These are phyloP conservation scores for Arthrobotrys megalospora DNA, from an alignment of 2,329 filamentous ascomycete genomes.

Conservation along the genomic window DNA sequence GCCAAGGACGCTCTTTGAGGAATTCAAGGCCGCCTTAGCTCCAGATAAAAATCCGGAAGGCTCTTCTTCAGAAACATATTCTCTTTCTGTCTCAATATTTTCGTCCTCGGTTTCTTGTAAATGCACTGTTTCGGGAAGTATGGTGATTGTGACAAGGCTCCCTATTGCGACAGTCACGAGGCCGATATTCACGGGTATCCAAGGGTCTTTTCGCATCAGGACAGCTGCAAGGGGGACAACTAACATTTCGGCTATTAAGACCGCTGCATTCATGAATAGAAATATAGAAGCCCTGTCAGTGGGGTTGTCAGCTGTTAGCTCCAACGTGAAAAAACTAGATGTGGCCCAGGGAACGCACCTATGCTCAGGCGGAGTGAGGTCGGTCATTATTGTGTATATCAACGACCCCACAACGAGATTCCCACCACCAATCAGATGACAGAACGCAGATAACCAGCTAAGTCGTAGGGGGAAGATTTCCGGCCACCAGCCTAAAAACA, in stretches of 20 bases:
- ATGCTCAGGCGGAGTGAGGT: neutral
- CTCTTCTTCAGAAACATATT: neutral
- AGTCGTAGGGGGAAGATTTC: conserved; percentile 3
- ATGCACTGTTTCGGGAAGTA: conserved; percentile 5
- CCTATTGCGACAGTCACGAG: conserved; percentile 1
- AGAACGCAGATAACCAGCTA: conserved; percentile 4
- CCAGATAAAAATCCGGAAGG: neutral
- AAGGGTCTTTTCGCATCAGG: conserved; percentile 2
- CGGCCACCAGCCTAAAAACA: conserved; percentile 1
- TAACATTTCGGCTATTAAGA: conserved; percentile 4
- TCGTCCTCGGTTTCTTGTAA: neutral
- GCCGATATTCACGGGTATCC: conserved; percentile 7
- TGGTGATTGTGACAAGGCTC: neutral
- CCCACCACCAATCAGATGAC: conserved; percentile 4
- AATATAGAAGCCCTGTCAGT: conserved; percentile 2
- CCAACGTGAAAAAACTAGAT: neutral
- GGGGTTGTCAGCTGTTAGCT: too few relatives aligned
- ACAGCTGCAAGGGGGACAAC: neutral
- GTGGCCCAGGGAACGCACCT: neutral
- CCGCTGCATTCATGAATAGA: conserved; percentile 6
- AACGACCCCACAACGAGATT: conserved; percentile 3
- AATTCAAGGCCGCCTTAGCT: conserved; percentile 1
- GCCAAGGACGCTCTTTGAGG: neutral
- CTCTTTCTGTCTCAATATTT: neutral
- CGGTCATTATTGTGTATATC: conserved; percentile 9